Evolutionary conservation across 1,284 basidiomycete genomes (phyloP).

Genomic region (Melampsora abietis-canadensis): DNA sequence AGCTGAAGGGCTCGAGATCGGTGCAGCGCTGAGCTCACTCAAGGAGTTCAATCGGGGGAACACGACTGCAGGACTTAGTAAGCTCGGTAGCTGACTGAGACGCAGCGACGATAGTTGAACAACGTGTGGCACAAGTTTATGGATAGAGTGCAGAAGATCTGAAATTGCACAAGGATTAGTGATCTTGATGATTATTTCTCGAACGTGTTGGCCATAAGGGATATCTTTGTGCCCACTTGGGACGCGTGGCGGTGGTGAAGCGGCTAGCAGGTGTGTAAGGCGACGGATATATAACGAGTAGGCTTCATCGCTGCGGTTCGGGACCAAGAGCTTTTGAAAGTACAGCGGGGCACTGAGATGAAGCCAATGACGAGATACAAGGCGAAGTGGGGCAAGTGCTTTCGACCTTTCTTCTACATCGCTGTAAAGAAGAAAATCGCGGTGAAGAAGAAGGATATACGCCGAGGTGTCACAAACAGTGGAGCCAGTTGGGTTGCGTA

Average conservation of each 20-base stretch:
- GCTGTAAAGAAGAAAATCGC: neutral
- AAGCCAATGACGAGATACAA: constrained; percentile 6
- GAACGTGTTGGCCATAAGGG: constrained; percentile 32
- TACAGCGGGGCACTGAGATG: constrained; percentile 7
- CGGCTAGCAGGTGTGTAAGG: neutral
- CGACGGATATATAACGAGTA: neutral
- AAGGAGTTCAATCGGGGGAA: constrained; percentile 30
- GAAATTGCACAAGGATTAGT: constrained; percentile 8
- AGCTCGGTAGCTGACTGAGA: constrained; percentile 16
- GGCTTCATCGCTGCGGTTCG: neutral
- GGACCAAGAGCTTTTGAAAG: constrained; percentile 2
- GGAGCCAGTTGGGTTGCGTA: too few relatives aligned
- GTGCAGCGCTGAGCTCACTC: constrained; percentile 5
- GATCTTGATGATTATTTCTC: constrained; percentile 16
- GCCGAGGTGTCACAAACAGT: neutral
- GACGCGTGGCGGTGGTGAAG: constrained; percentile 1
- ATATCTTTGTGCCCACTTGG: neutral
- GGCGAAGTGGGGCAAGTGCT: neutral
- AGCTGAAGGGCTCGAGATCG: neutral
- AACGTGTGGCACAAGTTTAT: constrained; percentile 33
- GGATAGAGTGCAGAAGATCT: constrained; percentile 18
- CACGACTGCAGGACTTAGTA: constrained; percentile 27
- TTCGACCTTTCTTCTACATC: neutral
- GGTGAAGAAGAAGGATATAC: neutral
- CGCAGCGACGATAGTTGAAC: constrained; percentile 6